These are phyloP conservation scores for Hemisphaericaspora lyxosophila DNA, from an alignment of 1,139 yeast species.

Conservation along the genomic window DNA sequence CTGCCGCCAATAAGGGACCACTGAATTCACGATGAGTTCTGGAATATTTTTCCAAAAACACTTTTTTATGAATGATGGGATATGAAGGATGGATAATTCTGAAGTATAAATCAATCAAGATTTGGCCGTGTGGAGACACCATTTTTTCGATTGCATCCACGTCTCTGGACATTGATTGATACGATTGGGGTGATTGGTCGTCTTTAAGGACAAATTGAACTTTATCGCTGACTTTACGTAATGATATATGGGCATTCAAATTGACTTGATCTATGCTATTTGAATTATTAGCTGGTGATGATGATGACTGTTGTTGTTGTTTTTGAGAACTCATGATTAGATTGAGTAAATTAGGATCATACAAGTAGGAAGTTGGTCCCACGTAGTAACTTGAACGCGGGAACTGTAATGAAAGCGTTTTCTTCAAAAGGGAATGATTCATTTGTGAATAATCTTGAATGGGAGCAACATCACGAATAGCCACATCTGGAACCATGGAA, in stretches of 20 bases:
- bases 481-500: conserved; percentile 46
- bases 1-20: conserved; percentile 75
- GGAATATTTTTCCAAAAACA: conserved; percentile 72
- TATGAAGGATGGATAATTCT: conserved; percentile 76
- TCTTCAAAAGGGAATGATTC: conserved; percentile 46
- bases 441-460: conserved; percentile 55
- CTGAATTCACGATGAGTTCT: conserved; percentile 76
- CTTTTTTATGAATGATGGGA: conserved; percentile 75
- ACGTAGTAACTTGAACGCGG: conserved; percentile 77
- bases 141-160: conserved; percentile 71
- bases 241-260: conserved; percentile 54
- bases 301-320: conserved; percentile 10
- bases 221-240: conserved; percentile 65
- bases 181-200: conserved; percentile 66
- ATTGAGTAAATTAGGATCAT: conserved; percentile 58
- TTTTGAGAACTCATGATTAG: conserved; percentile 48
- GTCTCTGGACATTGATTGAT: conserved; percentile 62
- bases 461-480: conserved; percentile 54
- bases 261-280: conserved; percentile 62
- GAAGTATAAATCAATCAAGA: conserved; percentile 67
- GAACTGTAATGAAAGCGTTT: conserved; percentile 54
- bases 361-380: conserved; percentile 68
- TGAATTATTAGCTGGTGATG: conserved; percentile 7
- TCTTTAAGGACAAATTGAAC: conserved; percentile 70
- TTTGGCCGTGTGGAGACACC: conserved; percentile 76